A percentile compares a stretch with the other conserved stretches of the same genome.
These are phyloP conservation scores for Meyerozyma elateridarum DNA, from an alignment of 1,139 yeast genomes.

Conservation along the genomic window DNA sequence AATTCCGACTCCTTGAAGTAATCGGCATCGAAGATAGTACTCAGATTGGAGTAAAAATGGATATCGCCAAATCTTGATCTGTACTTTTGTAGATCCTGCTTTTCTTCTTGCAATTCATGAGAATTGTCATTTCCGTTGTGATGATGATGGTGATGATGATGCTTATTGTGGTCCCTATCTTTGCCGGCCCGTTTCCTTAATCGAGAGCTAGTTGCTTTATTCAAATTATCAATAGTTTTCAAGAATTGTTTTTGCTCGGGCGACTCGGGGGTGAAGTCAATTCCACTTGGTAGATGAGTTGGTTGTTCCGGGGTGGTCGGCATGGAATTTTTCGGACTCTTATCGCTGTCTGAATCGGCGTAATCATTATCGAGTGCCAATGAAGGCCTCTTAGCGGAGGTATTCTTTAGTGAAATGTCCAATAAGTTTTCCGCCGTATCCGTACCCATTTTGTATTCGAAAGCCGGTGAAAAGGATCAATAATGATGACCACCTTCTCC, in stretches of 20 bases:
- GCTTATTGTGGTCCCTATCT: too few species aligned
- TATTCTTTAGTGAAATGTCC: too few species aligned
- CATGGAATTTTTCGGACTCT: not conserved
- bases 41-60: constrained; percentile 32
- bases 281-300: too few species aligned
- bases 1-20: constrained; percentile 40
- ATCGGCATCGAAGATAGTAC: constrained; percentile 48
- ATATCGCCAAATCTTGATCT: constrained; percentile 42
- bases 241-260: constrained; percentile 3
- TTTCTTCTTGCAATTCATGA: not conserved
- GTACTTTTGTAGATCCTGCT: constrained; percentile 7
- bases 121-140: not conserved
- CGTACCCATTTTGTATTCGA: too few species aligned
- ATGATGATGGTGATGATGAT: too few species aligned
- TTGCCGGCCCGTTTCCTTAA: too few species aligned
- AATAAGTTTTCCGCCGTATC: too few species aligned
- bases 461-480: too few species aligned
- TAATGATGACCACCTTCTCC: too few species aligned
- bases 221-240: constrained; percentile 1
- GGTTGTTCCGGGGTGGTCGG: too few species aligned
- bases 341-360: not conserved
- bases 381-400: not conserved
- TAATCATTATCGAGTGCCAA: constrained; percentile 1
- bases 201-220: not conserved
- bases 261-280: not conserved